Base-by-base conservation (phyloP, 495 filamentous ascomycete genomes). In the Trichoderma erinaceum region DNA sequence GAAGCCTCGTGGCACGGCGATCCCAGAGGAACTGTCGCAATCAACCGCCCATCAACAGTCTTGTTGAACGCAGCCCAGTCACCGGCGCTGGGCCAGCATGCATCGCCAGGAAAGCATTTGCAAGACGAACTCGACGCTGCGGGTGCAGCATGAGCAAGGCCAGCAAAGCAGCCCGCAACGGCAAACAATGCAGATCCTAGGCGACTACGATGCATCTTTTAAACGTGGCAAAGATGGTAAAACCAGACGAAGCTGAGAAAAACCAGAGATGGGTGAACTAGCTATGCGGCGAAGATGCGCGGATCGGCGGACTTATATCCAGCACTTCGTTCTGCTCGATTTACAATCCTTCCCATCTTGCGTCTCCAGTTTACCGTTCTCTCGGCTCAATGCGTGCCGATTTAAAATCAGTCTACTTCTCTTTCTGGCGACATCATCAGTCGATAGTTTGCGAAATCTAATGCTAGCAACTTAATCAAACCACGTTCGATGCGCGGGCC, bases 31-130 rank as follows among this genome's bases (percentile, higher is more conserved):
- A 78, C 71, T 70, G 76, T 73, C 38, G 78, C 75, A 21, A 65
- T 43, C 11, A 82, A 71, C 64, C 76, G 79, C 8, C 80, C 80
- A 50, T 71, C 71, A 44, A 83, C 75, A 0, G 76, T 79, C 23
- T 66, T 63, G 71, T 83, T 82, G 41, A 83, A 65, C 25, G 35
- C 38, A 8, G 70, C 43, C 78, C 79, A 83, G 13, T 76, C 66
- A 18, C 16, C 32, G 1, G 48, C n/a, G 21, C 67, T 72, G 16
- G 80, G 80, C 80, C 80, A 83, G 73, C 80, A 83, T 4, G 68
- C 61, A 58, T 82, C 77, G 18, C 74, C 80, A 0, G 73, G 63
- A 66, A 75, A 75, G 63, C 80, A 83, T 68, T 82, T 83, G 73
- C 79, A 82, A 23, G 56, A 61, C 13, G 56, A 13, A 25, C 4